These are phyloP conservation scores for Acidomyces sp. DNA, from an alignment of 495 filamentous ascomycete species.

Conservation along the genomic window DNA sequence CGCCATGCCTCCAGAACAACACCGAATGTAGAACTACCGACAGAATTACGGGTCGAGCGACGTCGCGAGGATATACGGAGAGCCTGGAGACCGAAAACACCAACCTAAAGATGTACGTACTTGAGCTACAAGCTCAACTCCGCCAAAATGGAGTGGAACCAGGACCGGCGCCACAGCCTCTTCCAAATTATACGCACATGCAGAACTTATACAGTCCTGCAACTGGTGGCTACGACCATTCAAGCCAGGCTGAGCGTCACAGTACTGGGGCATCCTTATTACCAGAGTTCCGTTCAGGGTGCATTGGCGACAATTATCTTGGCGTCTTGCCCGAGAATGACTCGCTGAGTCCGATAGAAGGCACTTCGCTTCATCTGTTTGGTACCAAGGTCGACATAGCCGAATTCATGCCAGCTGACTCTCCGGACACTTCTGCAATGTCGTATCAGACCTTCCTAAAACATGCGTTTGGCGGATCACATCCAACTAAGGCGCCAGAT, in stretches of 20 bases:
- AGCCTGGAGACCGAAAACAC: conserved; percentile 42
- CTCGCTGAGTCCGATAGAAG: conserved; percentile 58
- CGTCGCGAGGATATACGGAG: conserved; percentile 52
- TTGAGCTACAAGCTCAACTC: conserved; percentile 28
- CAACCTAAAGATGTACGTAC: conserved; percentile 21
- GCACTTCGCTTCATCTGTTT: conserved; percentile 57
- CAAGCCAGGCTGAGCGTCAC: conserved; percentile 1
- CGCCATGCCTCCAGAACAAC: conserved; percentile 56
- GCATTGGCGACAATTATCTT: conserved; percentile 54
- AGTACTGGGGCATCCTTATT: conserved; percentile 12
- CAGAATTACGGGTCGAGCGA: conserved; percentile 70
- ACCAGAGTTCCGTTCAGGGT: conserved; percentile 40
- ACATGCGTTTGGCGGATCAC: conserved; percentile 30
- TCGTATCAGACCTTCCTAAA: conserved; percentile 55
- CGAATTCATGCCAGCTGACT: conserved; percentile 51
- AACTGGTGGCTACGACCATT: neutral
- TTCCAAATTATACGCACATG: neutral
- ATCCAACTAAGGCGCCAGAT: conserved; percentile 5
- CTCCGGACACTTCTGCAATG: conserved; percentile 48
- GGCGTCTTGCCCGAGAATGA: conserved; percentile 55
- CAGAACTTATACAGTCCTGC: neutral
- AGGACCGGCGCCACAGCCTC: conserved; percentile 6
- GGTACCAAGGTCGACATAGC: conserved; percentile 66
- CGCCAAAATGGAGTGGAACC: conserved; percentile 26
- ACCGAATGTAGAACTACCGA: conserved; percentile 72